These are phyloP conservation scores for Thalassiosira hispida DNA, from an alignment of 352 stramenopile species.

Conservation along the genomic window DNA sequence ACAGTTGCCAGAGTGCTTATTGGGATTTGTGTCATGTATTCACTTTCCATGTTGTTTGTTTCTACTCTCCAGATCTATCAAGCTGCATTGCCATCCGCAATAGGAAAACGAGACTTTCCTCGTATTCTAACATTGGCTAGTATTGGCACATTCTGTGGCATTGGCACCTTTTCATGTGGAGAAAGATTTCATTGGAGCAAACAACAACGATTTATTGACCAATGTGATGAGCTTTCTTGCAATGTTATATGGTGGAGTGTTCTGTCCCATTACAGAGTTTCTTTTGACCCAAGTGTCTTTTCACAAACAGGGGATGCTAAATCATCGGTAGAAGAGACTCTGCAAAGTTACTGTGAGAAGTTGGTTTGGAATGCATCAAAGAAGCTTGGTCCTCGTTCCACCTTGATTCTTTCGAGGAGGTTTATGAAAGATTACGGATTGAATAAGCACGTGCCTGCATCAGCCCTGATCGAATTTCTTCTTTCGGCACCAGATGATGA, in stretches of 20 bases:
- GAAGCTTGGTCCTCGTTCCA: constrained; percentile 23
- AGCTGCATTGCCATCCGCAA: constrained; percentile 67
- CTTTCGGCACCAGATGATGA: constrained; percentile 37
- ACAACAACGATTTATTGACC: constrained; percentile 71
- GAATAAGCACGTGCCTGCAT: constrained; percentile 51
- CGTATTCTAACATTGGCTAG: constrained; percentile 69
- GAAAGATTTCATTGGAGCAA: constrained; percentile 71
- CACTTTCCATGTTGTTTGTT: constrained; percentile 5
- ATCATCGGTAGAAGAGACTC: constrained; percentile 23
- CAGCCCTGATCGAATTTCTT: constrained; percentile 55
- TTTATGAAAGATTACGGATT: constrained; percentile 55
- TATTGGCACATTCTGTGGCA: constrained; percentile 65
- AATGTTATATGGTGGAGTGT: constrained; percentile 75
- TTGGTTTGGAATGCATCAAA: constrained; percentile 54
- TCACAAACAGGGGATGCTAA: constrained; percentile 36
- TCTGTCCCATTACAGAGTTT: constrained; percentile 57
- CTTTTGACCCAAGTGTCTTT: constrained; percentile 71
- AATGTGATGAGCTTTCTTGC: constrained; percentile 66
- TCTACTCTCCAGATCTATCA: constrained; percentile 56
- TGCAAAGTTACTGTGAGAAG: constrained; percentile 52
- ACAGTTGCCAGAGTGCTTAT: no score
- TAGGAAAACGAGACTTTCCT: constrained; percentile 75
- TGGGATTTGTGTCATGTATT: no score
- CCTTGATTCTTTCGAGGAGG: constrained; percentile 48
- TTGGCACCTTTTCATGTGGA: constrained; percentile 38